Evolutionary conservation across 306 rosid species (phyloP), one percentile per base, ranked within the genome.

Genomic region (Cucurbita moschata): DNA sequence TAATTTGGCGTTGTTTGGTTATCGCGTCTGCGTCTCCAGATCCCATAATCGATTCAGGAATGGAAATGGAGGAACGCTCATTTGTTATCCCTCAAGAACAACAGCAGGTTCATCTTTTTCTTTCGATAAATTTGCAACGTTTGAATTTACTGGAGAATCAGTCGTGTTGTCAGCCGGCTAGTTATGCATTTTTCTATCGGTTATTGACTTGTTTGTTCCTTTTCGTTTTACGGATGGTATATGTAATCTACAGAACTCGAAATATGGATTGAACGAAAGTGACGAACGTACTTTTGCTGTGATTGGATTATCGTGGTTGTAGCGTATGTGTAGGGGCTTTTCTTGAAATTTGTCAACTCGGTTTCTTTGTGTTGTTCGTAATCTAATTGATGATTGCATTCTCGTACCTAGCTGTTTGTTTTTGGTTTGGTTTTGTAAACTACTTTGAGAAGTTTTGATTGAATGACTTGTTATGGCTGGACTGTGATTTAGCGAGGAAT

Each of bases 51-150:
- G 43, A 69, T 23, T 19, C 13, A 47, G 23, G 57, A 69, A 49
- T 69, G 57, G 73, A 69, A 52, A 47, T 69, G 73, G 58, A 49
- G 57, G 43, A 69, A 69, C 73, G 56, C 23, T 26, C 73, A 18
- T 13, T 49, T 69, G 43, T 49, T 26, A 4, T 3, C 1, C 8
- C 73, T 49, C 1, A 55, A 49, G 44, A 49, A 8, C 23, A 8
- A 13, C 44, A 26, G 1, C 73, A 69, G 73, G 73, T 69, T 69
- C 58, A 23, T 26, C 55, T 49, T 30, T 43, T 69, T 47, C 23
- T 6, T 62, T 6, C 4, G 53, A 13, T 5, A 14, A 14, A 38
- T 38, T 9, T 58, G 26, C 69, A 14, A 12, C 21, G 2, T 69
- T 35, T 30, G 42, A 23, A 13, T 68, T 44, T 5, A 23, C 21